phyloP scores from a whole-genome alignment of 768 basidiomycete genomes.

The Mrakia hoshinonis region DNA sequence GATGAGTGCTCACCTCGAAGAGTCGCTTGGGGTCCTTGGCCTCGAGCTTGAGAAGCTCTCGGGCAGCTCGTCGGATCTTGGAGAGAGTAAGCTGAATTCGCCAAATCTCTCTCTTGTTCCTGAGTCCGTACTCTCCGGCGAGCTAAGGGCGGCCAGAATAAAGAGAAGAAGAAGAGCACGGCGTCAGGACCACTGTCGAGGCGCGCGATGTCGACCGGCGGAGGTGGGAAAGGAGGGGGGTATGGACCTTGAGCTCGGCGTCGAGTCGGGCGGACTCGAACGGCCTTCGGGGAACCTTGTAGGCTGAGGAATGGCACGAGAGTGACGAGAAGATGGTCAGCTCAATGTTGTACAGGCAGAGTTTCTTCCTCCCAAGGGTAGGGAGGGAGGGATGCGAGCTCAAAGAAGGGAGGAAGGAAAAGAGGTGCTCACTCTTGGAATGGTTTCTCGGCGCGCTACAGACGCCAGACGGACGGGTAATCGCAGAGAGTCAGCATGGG shows the following conservation, averaged over 20 bases:
- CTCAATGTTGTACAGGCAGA: not conserved
- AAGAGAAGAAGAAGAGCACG: not conserved
- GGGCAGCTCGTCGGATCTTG: slow-evolving; percentile 99
- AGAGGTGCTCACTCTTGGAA: slow-evolving; percentile 29
- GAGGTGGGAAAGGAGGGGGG: not conserved
- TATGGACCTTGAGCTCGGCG: slow-evolving; percentile 90
- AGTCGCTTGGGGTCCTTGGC: slow-evolving; percentile 99
- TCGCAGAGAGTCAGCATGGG: too few species aligned
- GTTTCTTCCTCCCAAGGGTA: not conserved
- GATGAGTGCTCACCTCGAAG: slow-evolving; percentile 62
- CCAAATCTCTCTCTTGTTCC: slow-evolving; percentile 99
- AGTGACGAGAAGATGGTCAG: not conserved
- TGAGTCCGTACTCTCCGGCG: slow-evolving; percentile 98
- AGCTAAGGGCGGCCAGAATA: slow-evolving; percentile 51
- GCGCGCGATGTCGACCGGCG: too few species aligned
- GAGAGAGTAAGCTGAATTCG: slow-evolving; percentile 95
- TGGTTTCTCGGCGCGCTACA: slow-evolving; percentile 28
- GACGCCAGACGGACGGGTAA: not conserved
- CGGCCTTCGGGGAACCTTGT: slow-evolving; percentile 97
- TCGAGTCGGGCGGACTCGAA: slow-evolving; percentile 98
- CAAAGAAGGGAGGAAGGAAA: not conserved
- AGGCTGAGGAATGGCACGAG: slow-evolving; percentile 46
- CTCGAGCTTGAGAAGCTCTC: slow-evolving; percentile 99
- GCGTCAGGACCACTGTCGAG: not conserved
- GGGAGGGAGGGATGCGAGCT: not conserved